phyloP scores from a whole-genome alignment of 805 yeast species.

The Torulaspora franciscae region DNA sequence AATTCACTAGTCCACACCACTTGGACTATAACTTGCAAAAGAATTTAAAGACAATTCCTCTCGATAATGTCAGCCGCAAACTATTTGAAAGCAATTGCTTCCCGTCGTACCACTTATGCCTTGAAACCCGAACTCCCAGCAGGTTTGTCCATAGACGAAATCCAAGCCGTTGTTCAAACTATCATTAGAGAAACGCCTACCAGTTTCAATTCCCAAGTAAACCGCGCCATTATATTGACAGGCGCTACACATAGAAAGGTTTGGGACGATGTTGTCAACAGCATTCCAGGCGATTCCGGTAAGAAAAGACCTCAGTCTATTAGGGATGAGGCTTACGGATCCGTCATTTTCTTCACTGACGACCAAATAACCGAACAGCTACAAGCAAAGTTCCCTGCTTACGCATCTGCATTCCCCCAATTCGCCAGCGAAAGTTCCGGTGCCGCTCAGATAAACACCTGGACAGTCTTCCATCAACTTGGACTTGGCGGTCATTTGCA shows the following conservation, averaged over 20 bases:
- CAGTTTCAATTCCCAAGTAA: constrained; percentile 48
- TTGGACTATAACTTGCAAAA: no score
- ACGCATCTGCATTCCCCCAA: constrained; percentile 43
- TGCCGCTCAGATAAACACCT: constrained; percentile 47
- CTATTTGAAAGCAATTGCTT: constrained; percentile 34
- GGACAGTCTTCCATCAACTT: constrained; percentile 45
- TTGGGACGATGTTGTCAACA: constrained; percentile 42
- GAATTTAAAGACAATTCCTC: no score
- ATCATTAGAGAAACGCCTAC: constrained; percentile 48
- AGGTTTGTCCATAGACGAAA: constrained; percentile 38
- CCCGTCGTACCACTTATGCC: constrained; percentile 47
- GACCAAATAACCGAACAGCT: constrained; percentile 37
- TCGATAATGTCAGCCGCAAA: not conserved
- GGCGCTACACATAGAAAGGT: constrained; percentile 44
- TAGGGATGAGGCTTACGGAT: constrained; percentile 46
- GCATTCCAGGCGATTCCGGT: constrained; percentile 37
- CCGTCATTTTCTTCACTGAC: constrained; percentile 48
- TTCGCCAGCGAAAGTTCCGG: constrained; percentile 47
- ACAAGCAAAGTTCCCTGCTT: constrained; percentile 42
- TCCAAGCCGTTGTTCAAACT: constrained; percentile 41
- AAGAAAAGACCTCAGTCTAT: constrained; percentile 42
- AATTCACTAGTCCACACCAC: no score
- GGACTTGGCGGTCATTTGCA: constrained; percentile 50
- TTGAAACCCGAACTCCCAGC: constrained; percentile 43
- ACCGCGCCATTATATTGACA: constrained; percentile 45